Percentiles rank a stretch among this genome's conserved stretches.
These are phyloP conservation scores for Capronia epimyces DNA, from an alignment of 2,329 filamentous ascomycete species.

Conservation along the genomic window DNA sequence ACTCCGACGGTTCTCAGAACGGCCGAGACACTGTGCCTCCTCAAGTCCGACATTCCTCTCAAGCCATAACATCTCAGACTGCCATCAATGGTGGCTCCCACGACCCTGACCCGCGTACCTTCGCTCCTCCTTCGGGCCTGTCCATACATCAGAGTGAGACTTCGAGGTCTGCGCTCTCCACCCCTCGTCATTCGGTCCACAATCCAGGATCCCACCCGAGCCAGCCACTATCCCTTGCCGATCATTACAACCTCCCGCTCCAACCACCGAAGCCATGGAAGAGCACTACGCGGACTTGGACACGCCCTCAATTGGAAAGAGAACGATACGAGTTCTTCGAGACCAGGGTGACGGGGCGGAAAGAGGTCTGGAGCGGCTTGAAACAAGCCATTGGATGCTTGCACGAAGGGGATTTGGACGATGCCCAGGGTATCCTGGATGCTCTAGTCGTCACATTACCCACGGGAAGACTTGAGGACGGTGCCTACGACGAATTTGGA, in stretches of 20 bases:
- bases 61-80: conserved; percentile 25
- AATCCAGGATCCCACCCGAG: conserved; percentile 6
- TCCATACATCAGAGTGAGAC: conserved; percentile 19
- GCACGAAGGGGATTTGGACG: conserved; percentile 57
- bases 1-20: conserved; percentile 10
- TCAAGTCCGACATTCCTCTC: conserved; percentile 18
- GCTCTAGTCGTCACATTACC: conserved; percentile 72
- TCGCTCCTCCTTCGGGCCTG: conserved; percentile 17
- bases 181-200: conserved; percentile 11
- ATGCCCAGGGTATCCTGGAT: conserved; percentile 73
- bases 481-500: conserved; percentile 66
- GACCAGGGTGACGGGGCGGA: conserved; percentile 70
- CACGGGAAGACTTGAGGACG: conserved; percentile 65
- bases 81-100: conserved; percentile 22
- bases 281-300: conserved; percentile 62
- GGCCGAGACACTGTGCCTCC: conserved; percentile 11
- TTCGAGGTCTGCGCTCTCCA: conserved; percentile 20
- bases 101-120: conserved; percentile 11
- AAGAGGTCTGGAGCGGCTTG: conserved; percentile 76
- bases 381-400: conserved; percentile 62
- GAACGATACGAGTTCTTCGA: conserved; percentile 86
- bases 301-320: conserved; percentile 58
- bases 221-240: conserved; percentile 35
- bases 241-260: conserved; percentile 67
- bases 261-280: conserved; percentile 58